A percentile compares a stretch with the other conserved stretches of the same genome.
These are phyloP conservation scores for Berberis vulgaris DNA, from an alignment of 164 flowering plant genomes.

Conservation along the genomic window DNA sequence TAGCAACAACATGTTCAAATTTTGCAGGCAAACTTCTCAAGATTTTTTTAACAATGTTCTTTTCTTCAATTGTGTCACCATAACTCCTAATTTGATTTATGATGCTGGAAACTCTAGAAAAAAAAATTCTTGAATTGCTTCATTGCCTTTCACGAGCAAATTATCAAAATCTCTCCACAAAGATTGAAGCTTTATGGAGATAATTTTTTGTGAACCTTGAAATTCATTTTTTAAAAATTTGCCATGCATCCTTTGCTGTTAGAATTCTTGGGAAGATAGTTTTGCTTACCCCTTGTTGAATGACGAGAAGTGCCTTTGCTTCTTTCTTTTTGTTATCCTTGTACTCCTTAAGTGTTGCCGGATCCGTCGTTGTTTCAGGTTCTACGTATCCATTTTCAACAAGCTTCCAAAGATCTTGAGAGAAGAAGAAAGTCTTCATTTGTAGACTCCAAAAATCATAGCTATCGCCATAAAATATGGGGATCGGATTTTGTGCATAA, in stretches of 20 bases:
- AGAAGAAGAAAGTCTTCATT: constrained; percentile 7
- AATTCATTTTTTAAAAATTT: constrained; percentile 3
- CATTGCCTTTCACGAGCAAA: constrained; percentile 9
- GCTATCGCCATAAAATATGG: constrained; percentile 5
- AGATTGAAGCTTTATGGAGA: constrained; percentile 9
- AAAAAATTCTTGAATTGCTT: constrained; percentile 8
- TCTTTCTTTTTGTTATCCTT: constrained; percentile 9
- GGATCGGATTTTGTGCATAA: neutral
- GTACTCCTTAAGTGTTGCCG: constrained; percentile 2
- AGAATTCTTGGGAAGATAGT: neutral
- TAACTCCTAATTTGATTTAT: constrained; percentile 12
- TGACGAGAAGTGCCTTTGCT: constrained; percentile 7
- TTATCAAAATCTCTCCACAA: constrained; percentile 16
- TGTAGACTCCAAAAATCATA: constrained; percentile 12
- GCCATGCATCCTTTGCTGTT: constrained; percentile 8
- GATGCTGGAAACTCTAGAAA: constrained; percentile 2
- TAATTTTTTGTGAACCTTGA: constrained; percentile 9
- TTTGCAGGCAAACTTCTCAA: constrained; percentile 9
- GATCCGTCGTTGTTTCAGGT: neutral
- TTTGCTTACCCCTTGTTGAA: constrained; percentile 16
- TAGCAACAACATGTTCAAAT: constrained; percentile 10
- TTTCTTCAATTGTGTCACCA: constrained; percentile 7
- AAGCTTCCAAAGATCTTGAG: constrained; percentile 7
- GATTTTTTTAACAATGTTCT: constrained; percentile 8
- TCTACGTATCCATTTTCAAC: neutral